Evolutionary conservation across 768 basidiomycete species (phyloP), one percentile per base, ranked within the genome.

Genomic region (Tricholoma matsutake): DNA sequence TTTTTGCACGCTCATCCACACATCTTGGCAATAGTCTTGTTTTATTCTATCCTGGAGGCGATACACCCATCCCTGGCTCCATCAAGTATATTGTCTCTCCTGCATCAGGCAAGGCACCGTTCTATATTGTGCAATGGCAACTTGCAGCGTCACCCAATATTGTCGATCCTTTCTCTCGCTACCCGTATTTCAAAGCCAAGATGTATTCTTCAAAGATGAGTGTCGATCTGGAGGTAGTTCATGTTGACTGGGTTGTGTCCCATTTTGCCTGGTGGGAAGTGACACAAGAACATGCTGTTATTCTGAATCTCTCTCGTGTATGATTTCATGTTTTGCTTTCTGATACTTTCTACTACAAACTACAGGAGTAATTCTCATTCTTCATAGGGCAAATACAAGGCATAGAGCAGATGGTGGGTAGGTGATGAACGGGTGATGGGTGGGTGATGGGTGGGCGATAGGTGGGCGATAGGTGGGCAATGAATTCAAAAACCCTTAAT

Each of bases 21-120:
- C 68, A 69, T 57, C 43, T 69, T 9, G 68, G 69, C 20, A 71
- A 71, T 57, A 71, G 69, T 55, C 65, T 71, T 4, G 56, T 69
- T n/a, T 20, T 66, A 18, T 71, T 61, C 41, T 61, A 67, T 61
- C 64, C 64, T 8, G 39, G 57, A 14, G 63, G 63, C 10, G 54
- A 62, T 18, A 58, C 14, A 25, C 61, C 59, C 37, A 54, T 69
- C 10, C 65, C 67, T 28, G 68, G 62, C 20, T 61, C 56, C 28
- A 71, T 71, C 57, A 47, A 69, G 54, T 43, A 68, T 37, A 71
- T 69, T 34, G 49, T 51, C 49, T 60, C 31, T 49, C 53, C 9
- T 29, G 35, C 9, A 60, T 60, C 28, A 10, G 39, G 39, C 29
- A 39, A 58, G 39, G 49, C 45, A 29, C 14, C 34, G 4, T 57